Percentiles rank a stretch among this genome's conserved stretches.
phyloP scores from a whole-genome alignment of 768 basidiomycete genomes.

The Pleurotus tuoliensis region DNA sequence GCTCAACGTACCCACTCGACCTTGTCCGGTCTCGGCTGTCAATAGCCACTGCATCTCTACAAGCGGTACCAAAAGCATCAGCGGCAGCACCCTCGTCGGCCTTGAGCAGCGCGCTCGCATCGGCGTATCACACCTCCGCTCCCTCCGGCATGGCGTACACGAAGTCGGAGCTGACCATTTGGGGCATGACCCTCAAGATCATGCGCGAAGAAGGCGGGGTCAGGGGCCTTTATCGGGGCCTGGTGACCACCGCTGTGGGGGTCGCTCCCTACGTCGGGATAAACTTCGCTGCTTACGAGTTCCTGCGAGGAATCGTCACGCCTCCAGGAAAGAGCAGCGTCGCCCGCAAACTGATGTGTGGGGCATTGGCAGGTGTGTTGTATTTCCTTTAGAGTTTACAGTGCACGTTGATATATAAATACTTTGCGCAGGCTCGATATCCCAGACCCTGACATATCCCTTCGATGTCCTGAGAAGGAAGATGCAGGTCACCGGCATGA shows the following conservation, averaged over 20 bases:
- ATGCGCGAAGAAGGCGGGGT: conserved; percentile 91
- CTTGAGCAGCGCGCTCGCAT: conserved; percentile 28
- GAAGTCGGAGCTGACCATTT: conserved; percentile 60
- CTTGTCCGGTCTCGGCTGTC: conserved; percentile 90
- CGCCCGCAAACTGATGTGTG: conserved; percentile 73
- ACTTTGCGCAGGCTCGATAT: conserved; percentile 65
- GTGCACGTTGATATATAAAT: not conserved
- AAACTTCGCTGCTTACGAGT: conserved; percentile 94
- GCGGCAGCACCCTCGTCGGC: conserved; percentile 12
- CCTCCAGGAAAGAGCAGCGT: conserved; percentile 76
- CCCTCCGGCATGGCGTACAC: conserved; percentile 31
- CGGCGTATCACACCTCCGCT: conserved; percentile 57
- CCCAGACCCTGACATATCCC: conserved; percentile 93
- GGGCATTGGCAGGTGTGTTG: conserved; percentile 74
- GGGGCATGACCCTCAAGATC: conserved; percentile 89
- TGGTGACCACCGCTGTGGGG: conserved; percentile 80
- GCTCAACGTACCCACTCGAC: conserved; percentile 89
- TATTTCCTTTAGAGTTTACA: conserved; percentile 3
- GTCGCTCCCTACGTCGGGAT: conserved; percentile 90
- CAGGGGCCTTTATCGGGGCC: conserved; percentile 80
- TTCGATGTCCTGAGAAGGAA: conserved; percentile 93
- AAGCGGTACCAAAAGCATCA: conserved; percentile 24
- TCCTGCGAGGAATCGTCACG: conserved; percentile 67
- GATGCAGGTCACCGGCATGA: conserved; percentile 91
- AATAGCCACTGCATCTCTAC: conserved; percentile 82